Base-by-base conservation (phyloP, 768 basidiomycete species). In the Tulasnella calospora region DNA sequence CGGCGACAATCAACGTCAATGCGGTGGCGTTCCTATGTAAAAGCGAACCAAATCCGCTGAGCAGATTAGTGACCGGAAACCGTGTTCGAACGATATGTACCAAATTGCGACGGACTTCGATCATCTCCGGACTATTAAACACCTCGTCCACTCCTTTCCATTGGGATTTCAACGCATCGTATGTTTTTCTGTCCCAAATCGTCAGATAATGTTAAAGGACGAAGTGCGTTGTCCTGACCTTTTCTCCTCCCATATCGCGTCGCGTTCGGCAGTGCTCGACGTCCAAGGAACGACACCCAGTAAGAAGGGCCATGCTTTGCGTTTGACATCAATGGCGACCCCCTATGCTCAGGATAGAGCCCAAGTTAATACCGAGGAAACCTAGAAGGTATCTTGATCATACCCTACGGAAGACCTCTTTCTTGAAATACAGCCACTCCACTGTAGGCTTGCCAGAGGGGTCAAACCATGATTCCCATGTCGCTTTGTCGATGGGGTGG, bases 1-100 rank as follows among this genome's bases (percentile, higher is more conserved):
- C 98, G 89, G 78, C 96, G 91, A 82, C 98, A 99, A 83, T 99
- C 98, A 78, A 99, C 98, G 82, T 99, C 94, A 81, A 95, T 95
- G 35, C 94, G 90, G 84, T 95, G 94, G n/a, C 93, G 90, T 83
- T 95, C 94, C 91, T 92, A 71, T 78, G 13, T 79, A 38, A 47
- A n/a, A 38, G 73, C 33, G 33, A 51, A 51, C 21, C 23, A 67
- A 19, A 67, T 15, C 36, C 44, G 33, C 13, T 78, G 38, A 71
- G 77, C 27, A 78, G 69, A 71, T 78, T 40, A 46, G 77, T 71
- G 41, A 72, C 61, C 30, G 33, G 21, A 27, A 30, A 30, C 36
- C 40, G 23, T 41, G 44, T 33, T 47, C 27, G 44, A 17, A 70
- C 13, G 0, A 17, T 41, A 78, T 78, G 46, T 71, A 78, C 77